Percentiles rank a stretch among this genome's conserved stretches.
Conservation (phyloP, 2,329 filamentous ascomycete species). For the Berkeleyomyces basicola region DNA sequence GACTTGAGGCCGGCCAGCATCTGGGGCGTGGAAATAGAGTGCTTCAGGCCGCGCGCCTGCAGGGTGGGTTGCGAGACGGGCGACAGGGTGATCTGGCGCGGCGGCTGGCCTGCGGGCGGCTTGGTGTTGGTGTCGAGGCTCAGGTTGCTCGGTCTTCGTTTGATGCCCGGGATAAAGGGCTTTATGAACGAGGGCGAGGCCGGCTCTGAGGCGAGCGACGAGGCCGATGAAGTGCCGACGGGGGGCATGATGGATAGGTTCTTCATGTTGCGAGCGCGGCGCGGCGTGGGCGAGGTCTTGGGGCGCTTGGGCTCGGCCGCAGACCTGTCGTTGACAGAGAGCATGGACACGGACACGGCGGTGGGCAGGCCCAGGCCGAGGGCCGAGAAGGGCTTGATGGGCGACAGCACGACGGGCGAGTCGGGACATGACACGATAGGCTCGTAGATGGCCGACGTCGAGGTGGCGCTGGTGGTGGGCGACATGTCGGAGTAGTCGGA, state of each 20-base stretch:
- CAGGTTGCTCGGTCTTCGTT: constrained; percentile 60
- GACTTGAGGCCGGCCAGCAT: constrained; percentile 45
- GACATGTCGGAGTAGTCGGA: constrained; percentile 83
- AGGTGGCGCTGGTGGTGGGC: constrained; percentile 85
- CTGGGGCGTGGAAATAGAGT: constrained; percentile 50
- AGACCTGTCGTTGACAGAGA: constrained; percentile 28
- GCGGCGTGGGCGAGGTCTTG: constrained; percentile 51
- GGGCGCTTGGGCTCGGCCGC: constrained; percentile 31
- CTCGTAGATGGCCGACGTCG: constrained; percentile 77
- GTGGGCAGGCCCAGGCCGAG: constrained; percentile 32
- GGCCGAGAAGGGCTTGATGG: constrained; percentile 51
- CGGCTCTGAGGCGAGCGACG: constrained; percentile 43
- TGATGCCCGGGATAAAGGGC: constrained; percentile 52
- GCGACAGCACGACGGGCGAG: constrained; percentile 61
- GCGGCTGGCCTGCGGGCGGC: constrained; percentile 32
- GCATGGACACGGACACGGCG: constrained; percentile 19
- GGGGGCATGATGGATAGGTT: constrained; percentile 62
- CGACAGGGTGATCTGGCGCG: constrained; percentile 38
- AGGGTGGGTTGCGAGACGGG: constrained; percentile 40
- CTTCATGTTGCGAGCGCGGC: constrained; percentile 68
- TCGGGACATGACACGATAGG: constrained; percentile 87
- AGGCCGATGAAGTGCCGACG: constrained; percentile 27
- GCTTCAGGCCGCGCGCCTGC: constrained; percentile 46
- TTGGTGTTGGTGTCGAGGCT: constrained; percentile 58
- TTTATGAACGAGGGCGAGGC: constrained; percentile 66